Conservation (phyloP, 345 rosid species). For the Lepidium sativum region DNA sequence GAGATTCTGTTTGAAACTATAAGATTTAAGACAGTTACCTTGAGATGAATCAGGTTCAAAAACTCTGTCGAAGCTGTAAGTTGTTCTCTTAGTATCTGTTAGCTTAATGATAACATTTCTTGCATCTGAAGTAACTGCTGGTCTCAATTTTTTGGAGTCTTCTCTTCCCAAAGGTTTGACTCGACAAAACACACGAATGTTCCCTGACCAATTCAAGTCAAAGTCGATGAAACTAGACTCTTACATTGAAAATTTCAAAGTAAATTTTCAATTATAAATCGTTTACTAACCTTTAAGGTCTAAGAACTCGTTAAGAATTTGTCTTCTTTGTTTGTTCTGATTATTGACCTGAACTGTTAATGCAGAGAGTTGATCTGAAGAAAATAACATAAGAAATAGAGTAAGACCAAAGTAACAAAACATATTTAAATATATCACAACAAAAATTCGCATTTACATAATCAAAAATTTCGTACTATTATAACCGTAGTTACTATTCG, state of each 20-base stretch:
- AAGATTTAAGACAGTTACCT: conserved; percentile 32
- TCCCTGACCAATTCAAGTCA: conserved; percentile 31
- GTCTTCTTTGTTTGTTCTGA: conserved; percentile 52
- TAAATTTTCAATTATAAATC: background rate
- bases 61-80: conserved; percentile 55
- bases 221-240: background rate
- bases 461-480: too few species aligned
- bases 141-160: conserved; percentile 20
- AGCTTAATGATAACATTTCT: conserved; percentile 38
- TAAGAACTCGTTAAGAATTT: conserved; percentile 54
- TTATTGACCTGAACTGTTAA: conserved; percentile 33
- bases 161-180: conserved; percentile 36
- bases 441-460: too few species aligned
- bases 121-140: conserved; percentile 41
- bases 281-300: conserved; percentile 61
- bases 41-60: conserved; percentile 60
- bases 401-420: background rate
- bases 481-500: too few species aligned
- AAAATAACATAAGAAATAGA: conserved; percentile 1
- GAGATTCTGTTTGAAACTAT: background rate
- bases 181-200: conserved; percentile 77
- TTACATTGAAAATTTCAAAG: background rate
- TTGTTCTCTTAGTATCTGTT: conserved; percentile 37
- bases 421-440: background rate
- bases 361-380: conserved; percentile 45